These are phyloP conservation scores for Aschersonia sp. DNA, from an alignment of 2,329 filamentous ascomycete genomes.

Conservation along the genomic window DNA sequence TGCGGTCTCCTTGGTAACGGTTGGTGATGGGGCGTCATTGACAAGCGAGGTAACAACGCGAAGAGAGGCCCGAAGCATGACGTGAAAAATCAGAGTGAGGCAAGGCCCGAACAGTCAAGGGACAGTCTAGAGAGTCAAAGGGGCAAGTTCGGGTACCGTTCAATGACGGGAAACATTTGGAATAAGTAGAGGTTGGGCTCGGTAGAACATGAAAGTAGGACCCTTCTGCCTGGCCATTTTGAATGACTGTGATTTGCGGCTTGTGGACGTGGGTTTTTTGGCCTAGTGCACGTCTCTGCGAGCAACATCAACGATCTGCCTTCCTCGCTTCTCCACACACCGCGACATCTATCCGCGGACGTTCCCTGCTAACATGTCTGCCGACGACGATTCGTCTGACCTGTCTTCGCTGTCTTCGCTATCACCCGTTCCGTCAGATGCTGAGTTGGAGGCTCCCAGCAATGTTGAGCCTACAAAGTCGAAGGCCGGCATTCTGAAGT, in stretches of 20 bases:
- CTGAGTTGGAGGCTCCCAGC: constrained; percentile 33
- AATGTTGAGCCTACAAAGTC: constrained; percentile 24
- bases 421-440: constrained; percentile 28
- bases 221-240: constrained; percentile 15
- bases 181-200: constrained; percentile 6
- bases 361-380: constrained; percentile 30
- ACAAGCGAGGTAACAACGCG: background rate
- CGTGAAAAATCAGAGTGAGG: background rate
- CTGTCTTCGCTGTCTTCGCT: constrained; percentile 42
- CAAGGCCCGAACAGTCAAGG: background rate
- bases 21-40: too few species aligned
- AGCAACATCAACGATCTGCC: constrained; percentile 10
- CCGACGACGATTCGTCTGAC: constrained; percentile 48
- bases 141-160: background rate
- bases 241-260: constrained; percentile 16
- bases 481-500: constrained; percentile 50
- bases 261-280: constrained; percentile 10
- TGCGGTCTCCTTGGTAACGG: background rate
- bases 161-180: background rate
- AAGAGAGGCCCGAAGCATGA: background rate
- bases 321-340: constrained; percentile 14
- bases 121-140: background rate
- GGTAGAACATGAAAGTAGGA: constrained; percentile 6
- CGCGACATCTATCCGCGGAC: constrained; percentile 10
- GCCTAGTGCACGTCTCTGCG: constrained; percentile 14